phyloP scores from a whole-genome alignment of 148 eudicot genomes.

The Silene latifolia region DNA sequence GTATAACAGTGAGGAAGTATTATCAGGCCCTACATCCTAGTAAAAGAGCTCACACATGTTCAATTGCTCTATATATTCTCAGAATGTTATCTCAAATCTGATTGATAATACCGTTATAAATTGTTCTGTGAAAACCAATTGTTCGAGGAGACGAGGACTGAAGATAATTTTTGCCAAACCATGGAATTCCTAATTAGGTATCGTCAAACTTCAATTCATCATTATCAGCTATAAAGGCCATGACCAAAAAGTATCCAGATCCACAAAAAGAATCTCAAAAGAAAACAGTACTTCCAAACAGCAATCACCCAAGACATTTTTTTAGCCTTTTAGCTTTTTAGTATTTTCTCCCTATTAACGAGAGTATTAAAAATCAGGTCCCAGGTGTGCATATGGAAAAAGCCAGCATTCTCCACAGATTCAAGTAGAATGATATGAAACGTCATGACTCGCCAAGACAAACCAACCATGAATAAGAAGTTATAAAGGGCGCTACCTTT shows the following conservation, averaged over 20 bases:
- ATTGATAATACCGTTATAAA: background rate
- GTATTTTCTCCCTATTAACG: background rate
- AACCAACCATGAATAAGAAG: constrained; percentile 19
- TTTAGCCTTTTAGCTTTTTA: background rate
- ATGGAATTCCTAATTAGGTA: background rate
- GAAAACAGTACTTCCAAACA: background rate
- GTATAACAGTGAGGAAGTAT: background rate
- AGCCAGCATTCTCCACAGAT: constrained; percentile 10
- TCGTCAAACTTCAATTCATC: background rate
- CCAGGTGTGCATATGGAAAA: constrained; percentile 4
- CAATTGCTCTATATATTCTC: constrained; percentile 1
- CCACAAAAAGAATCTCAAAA: constrained; percentile 1
- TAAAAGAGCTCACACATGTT: constrained; percentile 1
- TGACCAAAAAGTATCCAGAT: background rate
- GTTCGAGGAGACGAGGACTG: background rate
- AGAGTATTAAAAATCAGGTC: constrained; percentile 4
- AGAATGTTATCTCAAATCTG: background rate
- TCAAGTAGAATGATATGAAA: constrained; percentile 15
- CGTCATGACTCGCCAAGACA: constrained; percentile 22
- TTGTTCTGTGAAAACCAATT: background rate
- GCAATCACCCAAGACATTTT: background rate
- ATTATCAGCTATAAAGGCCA: background rate
- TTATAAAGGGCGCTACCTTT: constrained; percentile 49
- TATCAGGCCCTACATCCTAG: background rate
- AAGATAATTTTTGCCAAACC: background rate